phyloP scores from a whole-genome alignment of 139 green algal genomes.

The Edaphochlamys debaryana region DNA sequence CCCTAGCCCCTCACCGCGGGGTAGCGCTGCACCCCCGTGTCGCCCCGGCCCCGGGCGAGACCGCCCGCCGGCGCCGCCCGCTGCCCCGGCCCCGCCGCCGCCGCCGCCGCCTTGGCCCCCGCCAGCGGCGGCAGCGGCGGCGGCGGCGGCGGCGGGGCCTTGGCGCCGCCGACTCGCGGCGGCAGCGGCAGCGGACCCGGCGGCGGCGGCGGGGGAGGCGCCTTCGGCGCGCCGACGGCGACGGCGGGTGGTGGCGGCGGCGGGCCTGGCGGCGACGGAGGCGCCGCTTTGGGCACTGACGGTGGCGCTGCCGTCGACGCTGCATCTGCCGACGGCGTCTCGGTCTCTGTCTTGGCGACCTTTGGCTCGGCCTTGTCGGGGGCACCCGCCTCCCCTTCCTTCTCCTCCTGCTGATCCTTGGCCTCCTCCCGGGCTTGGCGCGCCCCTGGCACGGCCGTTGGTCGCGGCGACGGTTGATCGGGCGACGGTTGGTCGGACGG shows the following conservation, averaged over 20 bases:
- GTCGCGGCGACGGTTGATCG: too few species aligned
- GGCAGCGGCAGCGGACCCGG: not conserved
- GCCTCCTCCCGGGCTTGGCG: not conserved
- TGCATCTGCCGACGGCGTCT: not conserved
- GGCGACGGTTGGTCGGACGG: too few species aligned
- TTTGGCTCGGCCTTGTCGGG: too few species aligned
- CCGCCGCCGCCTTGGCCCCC: too few species aligned
- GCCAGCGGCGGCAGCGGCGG: not conserved
- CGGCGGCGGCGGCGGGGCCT: conserved; percentile 2
- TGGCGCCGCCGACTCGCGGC: not conserved
- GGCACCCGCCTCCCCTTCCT: not conserved
- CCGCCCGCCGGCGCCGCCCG: too few species aligned
- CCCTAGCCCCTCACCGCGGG: not conserved
- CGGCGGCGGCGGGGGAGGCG: not conserved
- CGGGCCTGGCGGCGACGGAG: not conserved
- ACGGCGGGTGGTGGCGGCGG: not conserved
- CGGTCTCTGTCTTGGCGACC: too few species aligned
- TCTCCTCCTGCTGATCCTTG: not conserved
- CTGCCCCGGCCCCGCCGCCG: not conserved
- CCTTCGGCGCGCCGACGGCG: not conserved
- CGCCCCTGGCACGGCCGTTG: too few species aligned
- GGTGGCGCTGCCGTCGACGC: not conserved
- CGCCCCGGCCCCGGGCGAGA: too few species aligned
- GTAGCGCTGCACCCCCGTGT: conserved; percentile 5
- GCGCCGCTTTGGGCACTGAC: not conserved